These are phyloP conservation scores for Neospermospora avenae DNA, from an alignment of 2,329 filamentous ascomycete species.

Conservation along the genomic window DNA sequence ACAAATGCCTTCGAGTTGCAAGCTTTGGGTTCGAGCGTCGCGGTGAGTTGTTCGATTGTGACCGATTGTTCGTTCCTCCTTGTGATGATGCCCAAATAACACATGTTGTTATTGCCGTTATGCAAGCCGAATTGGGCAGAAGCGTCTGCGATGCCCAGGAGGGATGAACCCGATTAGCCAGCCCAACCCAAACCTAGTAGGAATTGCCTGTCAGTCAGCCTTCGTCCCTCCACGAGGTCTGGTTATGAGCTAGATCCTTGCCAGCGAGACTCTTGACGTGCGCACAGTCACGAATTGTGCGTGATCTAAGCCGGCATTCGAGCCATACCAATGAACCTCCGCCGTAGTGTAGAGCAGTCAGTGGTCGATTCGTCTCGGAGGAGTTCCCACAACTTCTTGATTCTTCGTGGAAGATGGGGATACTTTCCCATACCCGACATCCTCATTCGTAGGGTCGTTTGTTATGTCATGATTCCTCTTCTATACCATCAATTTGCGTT, in stretches of 20 bases:
- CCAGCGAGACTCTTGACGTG: conserved; percentile 1
- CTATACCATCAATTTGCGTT: not conserved
- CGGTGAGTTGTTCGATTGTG: not conserved
- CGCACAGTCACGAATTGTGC: not conserved
- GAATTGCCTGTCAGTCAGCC: not conserved
- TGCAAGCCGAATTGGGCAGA: not conserved
- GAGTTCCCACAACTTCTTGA: too few relatives aligned
- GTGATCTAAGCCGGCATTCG: not conserved
- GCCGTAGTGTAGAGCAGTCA: too few relatives aligned
- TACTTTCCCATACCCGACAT: not conserved
- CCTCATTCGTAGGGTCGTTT: not conserved
- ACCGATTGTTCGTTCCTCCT: not conserved
- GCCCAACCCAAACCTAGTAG: too few relatives aligned
- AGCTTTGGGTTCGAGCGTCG: not conserved
- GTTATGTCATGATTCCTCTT: not conserved
- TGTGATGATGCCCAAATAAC: not conserved
- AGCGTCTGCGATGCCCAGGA: too few relatives aligned
- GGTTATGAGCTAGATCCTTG: not conserved
- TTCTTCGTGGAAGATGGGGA: not conserved
- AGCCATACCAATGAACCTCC: not conserved
- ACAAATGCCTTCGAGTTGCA: not conserved
- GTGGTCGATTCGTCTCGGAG: too few relatives aligned
- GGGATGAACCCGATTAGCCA: not conserved
- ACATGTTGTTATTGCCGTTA: not conserved
- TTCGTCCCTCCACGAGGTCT: not conserved